Base-by-base conservation (phyloP, 2,329 filamentous ascomycete species). In the Bipolaris bicolor region DNA sequence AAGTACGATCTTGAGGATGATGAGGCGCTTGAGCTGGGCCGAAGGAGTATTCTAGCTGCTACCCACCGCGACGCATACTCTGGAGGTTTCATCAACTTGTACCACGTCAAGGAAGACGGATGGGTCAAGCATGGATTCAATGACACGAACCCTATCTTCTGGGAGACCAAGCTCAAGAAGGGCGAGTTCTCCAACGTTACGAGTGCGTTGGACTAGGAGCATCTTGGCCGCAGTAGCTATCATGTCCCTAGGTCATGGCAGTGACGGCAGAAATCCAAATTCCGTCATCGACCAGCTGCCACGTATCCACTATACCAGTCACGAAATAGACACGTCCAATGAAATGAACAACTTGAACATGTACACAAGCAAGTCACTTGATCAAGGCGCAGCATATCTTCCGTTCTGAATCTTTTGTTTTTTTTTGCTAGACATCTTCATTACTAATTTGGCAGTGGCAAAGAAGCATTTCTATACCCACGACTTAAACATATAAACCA, bases 61-160 rank as follows among this genome's bases (percentile, higher is more conserved):
- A 98, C 94, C 60, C 95, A 99, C 81, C 86, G 95, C 76, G 95
- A 99, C 78, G 95, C 95, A n/a, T 99, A 90, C 85, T 98, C 95
- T 22, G 95, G 95, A 83, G 95, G 95, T 67, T 98, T 87, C 82
- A 97, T 99, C 85, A 99, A 99, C 82, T 77, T 98, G 75, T 99
- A 99, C 81, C 95, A 99, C 75, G 93, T 99, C 77, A 97, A 97
- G 88, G 94, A 99, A 83, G 90, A 92, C 64, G 95, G 95, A 70
- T 99, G 95, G 95, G 93, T 96, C 73, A 97, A 96, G 86, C 94
- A 98, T 76, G 95, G 95, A 62, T 99, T 99, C 85, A 92, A 84
- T 68, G 95, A 99, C 79, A 98, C 94, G 69, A 97, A 98, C 83
- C 94, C 94, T 43, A 96, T 98, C 76, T 99, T 99, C 89, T 99